Evolutionary conservation across 1,284 basidiomycete species (phyloP).

Genomic region (Termitomyces sp.): DNA sequence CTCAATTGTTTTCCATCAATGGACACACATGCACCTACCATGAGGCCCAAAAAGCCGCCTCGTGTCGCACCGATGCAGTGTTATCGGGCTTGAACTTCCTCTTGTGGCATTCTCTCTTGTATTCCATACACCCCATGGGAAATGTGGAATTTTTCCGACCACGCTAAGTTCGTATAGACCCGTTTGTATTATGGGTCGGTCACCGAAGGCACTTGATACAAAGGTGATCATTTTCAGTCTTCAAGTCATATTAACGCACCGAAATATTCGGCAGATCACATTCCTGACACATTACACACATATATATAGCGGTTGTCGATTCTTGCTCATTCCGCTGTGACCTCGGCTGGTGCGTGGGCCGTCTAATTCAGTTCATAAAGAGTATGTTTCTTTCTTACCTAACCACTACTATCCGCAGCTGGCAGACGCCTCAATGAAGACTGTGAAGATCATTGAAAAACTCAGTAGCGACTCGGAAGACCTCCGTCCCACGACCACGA

Average conservation of each 20-base stretch:
- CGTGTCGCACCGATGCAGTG: constrained; percentile 4
- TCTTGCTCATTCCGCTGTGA: background rate
- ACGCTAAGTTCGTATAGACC: background rate
- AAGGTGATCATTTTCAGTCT: constrained; percentile 1
- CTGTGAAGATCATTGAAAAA: constrained; percentile 8
- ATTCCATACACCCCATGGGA: background rate
- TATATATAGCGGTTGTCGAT: constrained; percentile 1
- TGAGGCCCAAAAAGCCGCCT: constrained; percentile 3
- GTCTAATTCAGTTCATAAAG: background rate
- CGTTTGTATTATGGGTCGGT: background rate
- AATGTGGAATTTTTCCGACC: background rate
- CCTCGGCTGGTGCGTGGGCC: background rate
- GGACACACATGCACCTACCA: constrained; percentile 8
- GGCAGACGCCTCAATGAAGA: background rate
- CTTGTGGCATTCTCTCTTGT: constrained; percentile 11
- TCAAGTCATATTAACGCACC: background rate
- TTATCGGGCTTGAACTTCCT: constrained; percentile 13
- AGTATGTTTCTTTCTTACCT: background rate
- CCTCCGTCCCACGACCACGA: constrained; percentile 7
- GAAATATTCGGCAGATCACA: background rate
- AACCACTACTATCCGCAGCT: background rate
- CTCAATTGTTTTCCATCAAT: constrained; percentile 4
- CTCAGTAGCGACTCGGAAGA: constrained; percentile 12
- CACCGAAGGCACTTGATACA: constrained; percentile 1
- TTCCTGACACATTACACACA: background rate